phyloP scores from a whole-genome alignment of 164 flowering plant species.

The Vitis labrusca region DNA sequence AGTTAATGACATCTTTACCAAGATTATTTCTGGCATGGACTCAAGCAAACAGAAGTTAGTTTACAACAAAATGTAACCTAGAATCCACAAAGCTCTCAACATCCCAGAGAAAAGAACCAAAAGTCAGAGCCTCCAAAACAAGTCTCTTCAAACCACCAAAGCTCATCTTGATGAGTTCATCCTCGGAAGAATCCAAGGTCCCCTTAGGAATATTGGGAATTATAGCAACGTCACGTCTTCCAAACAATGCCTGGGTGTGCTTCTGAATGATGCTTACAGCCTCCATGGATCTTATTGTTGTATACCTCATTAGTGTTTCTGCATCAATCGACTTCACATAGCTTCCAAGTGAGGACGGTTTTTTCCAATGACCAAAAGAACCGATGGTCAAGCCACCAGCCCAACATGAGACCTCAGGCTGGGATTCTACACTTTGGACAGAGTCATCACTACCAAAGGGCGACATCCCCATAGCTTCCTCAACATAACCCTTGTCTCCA shows the following conservation, averaged over 20 bases:
- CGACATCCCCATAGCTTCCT: slow-evolving; percentile 29
- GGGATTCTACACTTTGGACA: slow-evolving; percentile 27
- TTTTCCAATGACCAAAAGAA: slow-evolving; percentile 57
- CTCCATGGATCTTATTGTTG: slow-evolving; percentile 87
- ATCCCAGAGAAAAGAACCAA: slow-evolving; percentile 97
- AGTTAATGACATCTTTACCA: no score
- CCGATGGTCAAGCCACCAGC: slow-evolving; percentile 48
- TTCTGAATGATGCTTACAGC: slow-evolving; percentile 83
- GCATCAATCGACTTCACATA: slow-evolving; percentile 93
- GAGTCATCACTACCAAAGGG: slow-evolving; percentile 20
- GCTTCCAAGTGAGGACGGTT: slow-evolving; percentile 55
- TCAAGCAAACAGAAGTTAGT: slow-evolving; percentile 21
- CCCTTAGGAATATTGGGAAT: slow-evolving; percentile 47
- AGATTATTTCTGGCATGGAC: no score
- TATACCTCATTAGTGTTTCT: slow-evolving; percentile 87
- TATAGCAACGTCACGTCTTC: slow-evolving; percentile 75
- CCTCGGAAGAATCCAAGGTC: slow-evolving; percentile 70
- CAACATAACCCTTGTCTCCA: slow-evolving; percentile 33
- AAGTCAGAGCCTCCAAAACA: slow-evolving; percentile 94
- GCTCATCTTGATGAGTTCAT: slow-evolving; percentile 73
- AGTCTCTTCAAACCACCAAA: slow-evolving; percentile 82
- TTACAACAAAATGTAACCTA: slow-evolving; percentile 79
- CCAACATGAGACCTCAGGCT: slow-evolving; percentile 63
- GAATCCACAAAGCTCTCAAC: slow-evolving; percentile 92
- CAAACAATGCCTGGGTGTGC: slow-evolving; percentile 96